Percentiles rank a stretch among this genome's conserved stretches.
These are phyloP conservation scores for Stagonosporopsis cucurbitacearum DNA, from an alignment of 2,329 filamentous ascomycete species.

Conservation along the genomic window DNA sequence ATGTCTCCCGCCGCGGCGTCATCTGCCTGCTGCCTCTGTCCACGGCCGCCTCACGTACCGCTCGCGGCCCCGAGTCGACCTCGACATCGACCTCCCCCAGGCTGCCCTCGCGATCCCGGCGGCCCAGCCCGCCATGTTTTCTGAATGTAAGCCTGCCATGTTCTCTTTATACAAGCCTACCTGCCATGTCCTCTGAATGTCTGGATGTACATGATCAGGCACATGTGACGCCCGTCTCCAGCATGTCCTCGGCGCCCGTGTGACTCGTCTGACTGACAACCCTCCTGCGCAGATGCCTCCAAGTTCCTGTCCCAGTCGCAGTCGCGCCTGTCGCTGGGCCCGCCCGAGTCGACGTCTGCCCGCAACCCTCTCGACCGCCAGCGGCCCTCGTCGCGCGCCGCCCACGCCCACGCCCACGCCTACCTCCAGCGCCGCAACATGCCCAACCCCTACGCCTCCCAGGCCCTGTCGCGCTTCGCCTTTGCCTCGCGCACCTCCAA, in stretches of 20 bases:
- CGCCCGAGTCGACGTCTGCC: conserved; percentile 55
- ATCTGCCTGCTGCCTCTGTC: conserved; percentile 37
- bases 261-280: conserved; percentile 57
- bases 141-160: conserved; percentile 3
- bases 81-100: conserved; percentile 21
- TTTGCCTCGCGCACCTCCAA: conserved; percentile 79
- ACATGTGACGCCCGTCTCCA: conserved; percentile 45
- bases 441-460: conserved; percentile 78
- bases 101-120: conserved; percentile 32
- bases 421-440: conserved; percentile 59
- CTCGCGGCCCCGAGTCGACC: conserved; percentile 35
- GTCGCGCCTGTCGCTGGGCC: conserved; percentile 80
- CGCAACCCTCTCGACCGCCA: conserved; percentile 56
- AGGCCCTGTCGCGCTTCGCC: conserved; percentile 72
- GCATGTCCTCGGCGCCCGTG: conserved; percentile 41
- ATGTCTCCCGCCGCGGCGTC: conserved; percentile 43
- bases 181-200: conserved; percentile 87
- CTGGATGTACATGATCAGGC: conserved; percentile 38
- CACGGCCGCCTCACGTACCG: conserved; percentile 38
- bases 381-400: conserved; percentile 55
- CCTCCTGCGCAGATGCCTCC: conserved; percentile 76
- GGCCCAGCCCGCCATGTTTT: conserved; percentile 10
- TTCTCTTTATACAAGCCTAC: not conserved
- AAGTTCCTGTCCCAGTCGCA: conserved; percentile 97
- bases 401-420: conserved; percentile 58